Base-by-base conservation (phyloP, 352 stramenopile species). In the Phytophthora multivora region DNA sequence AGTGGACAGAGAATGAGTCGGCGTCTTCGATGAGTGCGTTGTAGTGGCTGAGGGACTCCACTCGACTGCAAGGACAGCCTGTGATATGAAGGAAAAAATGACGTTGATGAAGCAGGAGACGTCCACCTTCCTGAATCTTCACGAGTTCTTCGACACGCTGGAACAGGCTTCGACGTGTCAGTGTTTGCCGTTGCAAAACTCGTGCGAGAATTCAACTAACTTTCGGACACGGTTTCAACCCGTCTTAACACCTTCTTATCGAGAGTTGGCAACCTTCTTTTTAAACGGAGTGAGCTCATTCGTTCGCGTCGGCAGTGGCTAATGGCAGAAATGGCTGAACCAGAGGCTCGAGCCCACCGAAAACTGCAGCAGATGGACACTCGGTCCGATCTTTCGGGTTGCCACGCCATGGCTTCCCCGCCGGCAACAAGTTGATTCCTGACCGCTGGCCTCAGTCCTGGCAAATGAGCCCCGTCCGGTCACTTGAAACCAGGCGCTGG, bases 381-480 rank as follows among this genome's bases (percentile, higher is more conserved):
- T 41, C 5, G 28, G 8, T 13, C 11, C 25, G 25, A 51, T 56
- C 43, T 60, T 55, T 15, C 53, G 62, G 39, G 36, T 40, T 46
- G 12, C 23, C 55, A 57, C 16, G 26, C 52, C 31, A 60, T 61
- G 50, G 57, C 49, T 57, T 42, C 23, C 62, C 49, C 45, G 36
- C 21, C 30, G 26, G 30, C 43, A 38, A 41, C 25, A 47, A 57
- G 28, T 61, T 58, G 43, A 68, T 69, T 69, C 45, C 42, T 61
- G 26, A 7, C 26, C n/a, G 66, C 67, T 76, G 63, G 53, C 63
- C 49, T 59, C 67, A 70, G 19, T 7, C 31, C 13, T 60, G 63
- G 42, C 63, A 58, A 76, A 73, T 73, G 58, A 73, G 51, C 59
- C 18, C 23, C 45, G 59, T 47, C 50, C 41, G 52, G 50, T 66